These are phyloP conservation scores for Pueraria montana DNA, from an alignment of 306 rosid genomes.

Conservation along the genomic window DNA sequence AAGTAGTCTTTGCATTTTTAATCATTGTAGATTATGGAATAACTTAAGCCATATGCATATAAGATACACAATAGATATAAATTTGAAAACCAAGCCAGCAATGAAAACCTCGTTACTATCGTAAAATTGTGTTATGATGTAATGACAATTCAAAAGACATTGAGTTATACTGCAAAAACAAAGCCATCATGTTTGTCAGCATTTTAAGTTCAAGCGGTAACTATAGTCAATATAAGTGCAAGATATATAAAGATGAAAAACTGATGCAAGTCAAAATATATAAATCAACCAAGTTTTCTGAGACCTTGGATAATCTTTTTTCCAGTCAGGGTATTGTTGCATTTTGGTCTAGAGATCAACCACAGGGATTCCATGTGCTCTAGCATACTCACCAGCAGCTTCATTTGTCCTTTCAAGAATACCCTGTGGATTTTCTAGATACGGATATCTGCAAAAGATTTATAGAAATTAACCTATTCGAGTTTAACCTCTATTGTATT, in stretches of 20 bases:
- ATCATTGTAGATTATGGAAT: neutral
- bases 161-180: neutral
- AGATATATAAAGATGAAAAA: neutral
- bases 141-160: neutral
- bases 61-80: neutral
- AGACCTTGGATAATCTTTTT: constrained; percentile 67
- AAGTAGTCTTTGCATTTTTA: constrained; percentile 1
- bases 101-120: neutral
- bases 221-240: neutral
- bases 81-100: neutral
- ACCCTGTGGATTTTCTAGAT: constrained; percentile 61
- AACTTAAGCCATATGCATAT: neutral
- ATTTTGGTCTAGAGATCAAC: constrained; percentile 79
- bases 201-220: constrained; percentile 6
- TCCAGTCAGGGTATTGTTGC: constrained; percentile 76
- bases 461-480: neutral
- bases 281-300: neutral
- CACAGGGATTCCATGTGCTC: constrained; percentile 63
- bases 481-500: constrained; percentile 1
- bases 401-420: constrained; percentile 90
- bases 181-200: constrained; percentile 16
- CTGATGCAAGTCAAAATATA: neutral
- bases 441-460: constrained; percentile 63
- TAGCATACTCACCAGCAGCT: constrained; percentile 82
- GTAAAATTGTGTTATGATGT: neutral